These are phyloP conservation scores for Leptodontidium sp. DNA, from an alignment of 2,329 filamentous ascomycete species.

Conservation along the genomic window DNA sequence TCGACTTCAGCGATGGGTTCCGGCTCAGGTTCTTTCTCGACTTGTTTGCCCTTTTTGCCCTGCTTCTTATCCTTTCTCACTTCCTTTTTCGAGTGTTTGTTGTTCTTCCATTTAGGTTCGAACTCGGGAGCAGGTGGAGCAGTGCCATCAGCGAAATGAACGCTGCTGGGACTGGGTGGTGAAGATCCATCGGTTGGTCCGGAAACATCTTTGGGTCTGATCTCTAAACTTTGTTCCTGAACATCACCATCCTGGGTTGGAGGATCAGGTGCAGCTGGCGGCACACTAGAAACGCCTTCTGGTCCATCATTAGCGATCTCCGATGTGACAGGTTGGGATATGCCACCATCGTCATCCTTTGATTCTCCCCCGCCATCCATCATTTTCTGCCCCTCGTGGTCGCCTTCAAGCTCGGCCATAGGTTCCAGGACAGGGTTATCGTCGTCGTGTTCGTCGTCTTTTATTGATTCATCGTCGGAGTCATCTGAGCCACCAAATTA, in stretches of 20 bases:
- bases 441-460: slow-evolving; percentile 14
- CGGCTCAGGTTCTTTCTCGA: slow-evolving; percentile 25
- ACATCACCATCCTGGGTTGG: slow-evolving; percentile 17
- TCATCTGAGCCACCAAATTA: slow-evolving; percentile 18
- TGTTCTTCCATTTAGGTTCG: slow-evolving; percentile 30
- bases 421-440: neutral
- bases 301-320: slow-evolving; percentile 13
- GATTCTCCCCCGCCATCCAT: neutral
- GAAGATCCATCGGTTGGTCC: neutral
- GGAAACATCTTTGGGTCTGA: too few relatives aligned
- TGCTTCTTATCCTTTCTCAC: slow-evolving; percentile 30
- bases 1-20: slow-evolving; percentile 3
- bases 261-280: slow-evolving; percentile 24
- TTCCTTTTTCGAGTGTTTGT: slow-evolving; percentile 32
- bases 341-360: slow-evolving; percentile 16
- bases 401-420: neutral
- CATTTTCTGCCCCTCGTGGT: slow-evolving; percentile 1
- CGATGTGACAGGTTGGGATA: slow-evolving; percentile 17
- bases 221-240: too few relatives aligned
- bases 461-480: slow-evolving; percentile 13
- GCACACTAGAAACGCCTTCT: slow-evolving; percentile 12
- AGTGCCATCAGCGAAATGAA: slow-evolving; percentile 34
- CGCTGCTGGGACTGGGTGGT: slow-evolving; percentile 12
- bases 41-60: slow-evolving; percentile 25
- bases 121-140: slow-evolving; percentile 27